phyloP scores from a whole-genome alignment of 2,329 filamentous ascomycete genomes.

The Fusarium staphyleae region DNA sequence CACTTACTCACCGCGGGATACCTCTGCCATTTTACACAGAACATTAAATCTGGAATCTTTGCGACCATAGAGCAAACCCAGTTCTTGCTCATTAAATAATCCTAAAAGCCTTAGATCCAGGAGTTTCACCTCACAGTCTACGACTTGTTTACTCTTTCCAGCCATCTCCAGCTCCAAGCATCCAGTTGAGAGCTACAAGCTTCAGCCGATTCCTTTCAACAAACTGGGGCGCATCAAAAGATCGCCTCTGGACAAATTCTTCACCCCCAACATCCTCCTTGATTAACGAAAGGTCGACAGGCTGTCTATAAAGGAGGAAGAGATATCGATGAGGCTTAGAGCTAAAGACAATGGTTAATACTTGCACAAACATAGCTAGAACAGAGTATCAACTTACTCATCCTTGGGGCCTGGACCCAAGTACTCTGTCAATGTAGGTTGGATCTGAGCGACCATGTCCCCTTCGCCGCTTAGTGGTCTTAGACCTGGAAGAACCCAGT shows the following conservation, averaged over 20 bases:
- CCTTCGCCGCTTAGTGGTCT: conserved; percentile 41
- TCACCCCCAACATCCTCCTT: conserved; percentile 56
- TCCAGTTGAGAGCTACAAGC: conserved; percentile 55
- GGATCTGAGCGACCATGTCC: conserved; percentile 40
- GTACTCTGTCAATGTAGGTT: conserved; percentile 51
- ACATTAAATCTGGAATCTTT: too few species aligned
- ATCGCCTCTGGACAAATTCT: conserved; percentile 54
- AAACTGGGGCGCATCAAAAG: conserved; percentile 51
- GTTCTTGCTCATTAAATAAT: too few species aligned
- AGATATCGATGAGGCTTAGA: conserved; percentile 57
- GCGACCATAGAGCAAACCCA: too few species aligned
- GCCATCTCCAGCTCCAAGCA: conserved; percentile 54
- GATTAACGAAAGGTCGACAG: conserved; percentile 43
- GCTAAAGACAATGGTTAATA: conserved; percentile 34
- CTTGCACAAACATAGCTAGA: background rate
- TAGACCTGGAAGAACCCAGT: conserved; percentile 57
- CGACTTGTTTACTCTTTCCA: conserved; percentile 43
- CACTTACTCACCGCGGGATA: too few species aligned
- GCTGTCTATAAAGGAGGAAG: conserved; percentile 54
- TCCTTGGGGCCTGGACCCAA: conserved; percentile 55
- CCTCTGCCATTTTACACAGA: too few species aligned
- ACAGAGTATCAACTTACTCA: conserved; percentile 53
- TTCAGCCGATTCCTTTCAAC: conserved; percentile 48
- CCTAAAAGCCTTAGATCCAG: too few species aligned
- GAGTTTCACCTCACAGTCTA: too few species aligned